Base-by-base conservation (phyloP, 2,329 filamentous ascomycete genomes). In the Phaeosphaeriaceae sp. region DNA sequence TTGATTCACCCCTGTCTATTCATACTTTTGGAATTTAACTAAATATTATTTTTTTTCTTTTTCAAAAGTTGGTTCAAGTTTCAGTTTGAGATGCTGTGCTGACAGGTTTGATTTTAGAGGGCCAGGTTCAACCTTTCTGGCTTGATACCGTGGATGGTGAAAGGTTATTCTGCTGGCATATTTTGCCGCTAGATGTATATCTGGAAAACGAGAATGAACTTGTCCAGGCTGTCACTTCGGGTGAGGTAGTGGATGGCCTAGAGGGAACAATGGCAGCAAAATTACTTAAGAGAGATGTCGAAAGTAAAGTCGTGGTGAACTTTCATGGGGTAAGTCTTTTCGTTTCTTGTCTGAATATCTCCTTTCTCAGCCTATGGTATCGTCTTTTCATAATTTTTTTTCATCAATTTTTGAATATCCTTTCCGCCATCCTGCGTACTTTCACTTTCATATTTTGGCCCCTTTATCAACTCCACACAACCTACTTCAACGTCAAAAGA, bases 101-200 rank as follows among this genome's bases (percentile, higher is more conserved):
- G 11, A 50, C 46, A 42, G 11, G 16, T 4, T 26, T 26, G 30
- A 18, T 37, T 18, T 21, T 33, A 93, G 89, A 85, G 67, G 91
- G 92, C 61, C 93, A 97, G 75, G 88, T 96, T 2, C 92, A 90
- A 5, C 89, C 93, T 0, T 97, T 97, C 71, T 85, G 83, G 39
- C 75, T 97, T 30, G 76, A 75, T 3, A 94, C 91, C 0, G 78
- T 84, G 1, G 92, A 97, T 70, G 84, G 86, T 32, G 87, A 92
- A 71, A 84, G 79, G 2, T 76, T 97, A 15, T 95, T 94, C 67
- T 89, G 89, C 20, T 97, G 93, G 93, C 93, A 97, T 67, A 82
- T 97, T 46, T 77, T 97, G 40, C 93, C 93, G 0, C 74, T 95
- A 6, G 85, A 87, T 42, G 77, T 90, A 0, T 96, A 95, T 70